phyloP scores from a whole-genome alignment of 805 yeast genomes.

The Suhomyces canberraensis region DNA sequence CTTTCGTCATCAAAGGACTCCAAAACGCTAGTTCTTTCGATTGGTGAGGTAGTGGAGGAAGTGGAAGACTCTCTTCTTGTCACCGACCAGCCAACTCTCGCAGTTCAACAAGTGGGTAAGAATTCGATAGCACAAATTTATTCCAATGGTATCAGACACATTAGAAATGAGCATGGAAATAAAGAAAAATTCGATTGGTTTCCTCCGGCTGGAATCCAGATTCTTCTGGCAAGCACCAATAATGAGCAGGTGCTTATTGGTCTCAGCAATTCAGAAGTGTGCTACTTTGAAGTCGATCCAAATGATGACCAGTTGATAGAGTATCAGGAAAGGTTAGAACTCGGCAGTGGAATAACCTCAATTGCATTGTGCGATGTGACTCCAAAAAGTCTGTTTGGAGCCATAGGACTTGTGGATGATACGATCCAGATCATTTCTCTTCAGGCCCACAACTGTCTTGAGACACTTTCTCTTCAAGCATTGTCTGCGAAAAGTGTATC shows the following conservation, averaged over 20 bases:
- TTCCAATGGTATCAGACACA: constrained; percentile 63
- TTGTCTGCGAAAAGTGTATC: constrained; percentile 46
- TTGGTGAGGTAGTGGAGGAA: constrained; percentile 80
- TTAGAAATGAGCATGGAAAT: constrained; percentile 9
- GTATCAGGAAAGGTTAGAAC: constrained; percentile 57
- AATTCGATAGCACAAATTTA: constrained; percentile 70
- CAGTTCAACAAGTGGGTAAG: constrained; percentile 64
- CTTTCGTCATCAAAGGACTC: constrained; percentile 54
- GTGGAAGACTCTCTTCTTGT: constrained; percentile 64
- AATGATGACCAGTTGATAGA: constrained; percentile 63
- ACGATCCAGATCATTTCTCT: constrained; percentile 67
- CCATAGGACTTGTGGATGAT: constrained; percentile 69
- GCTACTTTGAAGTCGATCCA: constrained; percentile 77
- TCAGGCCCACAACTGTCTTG: constrained; percentile 57
- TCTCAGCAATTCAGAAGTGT: constrained; percentile 68
- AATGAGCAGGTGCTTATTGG: constrained; percentile 67
- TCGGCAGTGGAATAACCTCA: constrained; percentile 48
- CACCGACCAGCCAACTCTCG: constrained; percentile 56
- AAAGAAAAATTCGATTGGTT: constrained; percentile 63
- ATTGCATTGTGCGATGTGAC: constrained; percentile 46
- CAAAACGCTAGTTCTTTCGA: constrained; percentile 67
- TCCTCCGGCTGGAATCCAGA: constrained; percentile 73
- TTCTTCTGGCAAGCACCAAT: constrained; percentile 61
- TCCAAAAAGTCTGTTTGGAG: constrained; percentile 52
- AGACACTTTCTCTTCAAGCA: constrained; percentile 60